These are phyloP conservation scores for Huntiella omanensis DNA, from an alignment of 2,329 filamentous ascomycete species.

Conservation along the genomic window DNA sequence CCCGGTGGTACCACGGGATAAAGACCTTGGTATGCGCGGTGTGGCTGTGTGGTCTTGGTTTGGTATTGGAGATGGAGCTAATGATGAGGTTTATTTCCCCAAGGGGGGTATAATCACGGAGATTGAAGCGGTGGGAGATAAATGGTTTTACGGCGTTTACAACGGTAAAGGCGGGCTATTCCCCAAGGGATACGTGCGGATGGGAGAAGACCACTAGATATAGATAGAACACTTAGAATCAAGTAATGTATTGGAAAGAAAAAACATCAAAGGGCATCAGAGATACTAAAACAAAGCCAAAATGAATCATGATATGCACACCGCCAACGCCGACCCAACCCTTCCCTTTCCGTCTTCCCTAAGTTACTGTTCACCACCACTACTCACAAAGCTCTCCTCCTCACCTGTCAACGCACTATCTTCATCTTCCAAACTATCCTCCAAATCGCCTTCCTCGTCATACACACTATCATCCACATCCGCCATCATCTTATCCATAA, in stretches of 20 bases:
- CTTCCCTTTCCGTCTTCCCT: too few species aligned
- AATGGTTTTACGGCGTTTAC: constrained; percentile 80
- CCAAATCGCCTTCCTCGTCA: constrained; percentile 11
- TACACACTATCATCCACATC: constrained; percentile 15
- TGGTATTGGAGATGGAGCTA: constrained; percentile 33
- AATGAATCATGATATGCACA: background rate
- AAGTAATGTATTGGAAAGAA: background rate
- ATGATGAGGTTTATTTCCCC: constrained; percentile 70
- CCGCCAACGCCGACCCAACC: too few species aligned
- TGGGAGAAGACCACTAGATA: constrained; percentile 14
- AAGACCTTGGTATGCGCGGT: constrained; percentile 20
- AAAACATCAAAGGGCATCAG: background rate
- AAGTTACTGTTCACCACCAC: background rate
- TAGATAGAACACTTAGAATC: too few species aligned
- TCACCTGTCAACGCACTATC: background rate
- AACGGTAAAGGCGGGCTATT: constrained; percentile 66
- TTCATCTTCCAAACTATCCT: background rate
- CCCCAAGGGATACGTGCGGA: constrained; percentile 54
- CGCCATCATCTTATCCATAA: constrained; percentile 75
- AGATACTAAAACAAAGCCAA: background rate
- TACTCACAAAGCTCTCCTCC: background rate
- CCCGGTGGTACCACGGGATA: constrained; percentile 1
- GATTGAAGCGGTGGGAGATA: constrained; percentile 70
- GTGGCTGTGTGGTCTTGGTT: constrained; percentile 63
- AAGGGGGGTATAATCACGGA: constrained; percentile 67